Conservation (phyloP, 2,329 filamentous ascomycete species). For the Botryotinia narcissicola region DNA sequence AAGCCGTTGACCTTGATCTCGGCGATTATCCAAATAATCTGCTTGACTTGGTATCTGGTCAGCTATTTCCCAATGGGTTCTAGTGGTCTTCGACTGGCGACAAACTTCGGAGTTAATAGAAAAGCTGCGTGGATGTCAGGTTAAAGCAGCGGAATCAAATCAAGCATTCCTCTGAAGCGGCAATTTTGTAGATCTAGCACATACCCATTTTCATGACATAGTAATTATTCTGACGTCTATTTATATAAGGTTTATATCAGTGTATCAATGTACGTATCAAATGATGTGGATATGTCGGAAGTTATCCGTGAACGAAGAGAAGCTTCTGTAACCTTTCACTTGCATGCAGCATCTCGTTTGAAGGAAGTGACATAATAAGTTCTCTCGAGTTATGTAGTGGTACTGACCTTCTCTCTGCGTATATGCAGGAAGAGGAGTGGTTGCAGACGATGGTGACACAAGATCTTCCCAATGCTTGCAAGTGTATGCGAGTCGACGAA, state of each 20-base stretch:
- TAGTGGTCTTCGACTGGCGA: constrained; percentile 80
- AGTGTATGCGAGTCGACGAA: constrained; percentile 7
- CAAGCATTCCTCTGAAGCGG: background rate
- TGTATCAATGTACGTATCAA: constrained; percentile 6
- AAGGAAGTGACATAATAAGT: constrained; percentile 9
- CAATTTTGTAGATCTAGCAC: constrained; percentile 1
- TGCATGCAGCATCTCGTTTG: constrained; percentile 10
- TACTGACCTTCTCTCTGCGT: background rate
- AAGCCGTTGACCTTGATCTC: constrained; percentile 83
- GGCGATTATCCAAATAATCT: constrained; percentile 77
- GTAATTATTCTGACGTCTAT: background rate
- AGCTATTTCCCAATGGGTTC: constrained; percentile 98
- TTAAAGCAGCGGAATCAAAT: constrained; percentile 41
- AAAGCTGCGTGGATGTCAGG: constrained; percentile 86
- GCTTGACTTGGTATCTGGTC: constrained; percentile 87
- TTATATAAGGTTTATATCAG: background rate
- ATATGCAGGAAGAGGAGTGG: background rate
- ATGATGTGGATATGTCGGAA: constrained; percentile 8
- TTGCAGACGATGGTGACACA: constrained; percentile 9
- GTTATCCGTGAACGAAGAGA: constrained; percentile 14
- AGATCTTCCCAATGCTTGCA: constrained; percentile 18
- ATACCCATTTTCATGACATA: background rate
- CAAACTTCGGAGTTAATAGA: constrained; percentile 78
- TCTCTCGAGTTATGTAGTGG: background rate
- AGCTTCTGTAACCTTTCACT: background rate